phyloP scores from a whole-genome alignment of 371 early-diverging fungal species.

The Mucor circinelloides region DNA sequence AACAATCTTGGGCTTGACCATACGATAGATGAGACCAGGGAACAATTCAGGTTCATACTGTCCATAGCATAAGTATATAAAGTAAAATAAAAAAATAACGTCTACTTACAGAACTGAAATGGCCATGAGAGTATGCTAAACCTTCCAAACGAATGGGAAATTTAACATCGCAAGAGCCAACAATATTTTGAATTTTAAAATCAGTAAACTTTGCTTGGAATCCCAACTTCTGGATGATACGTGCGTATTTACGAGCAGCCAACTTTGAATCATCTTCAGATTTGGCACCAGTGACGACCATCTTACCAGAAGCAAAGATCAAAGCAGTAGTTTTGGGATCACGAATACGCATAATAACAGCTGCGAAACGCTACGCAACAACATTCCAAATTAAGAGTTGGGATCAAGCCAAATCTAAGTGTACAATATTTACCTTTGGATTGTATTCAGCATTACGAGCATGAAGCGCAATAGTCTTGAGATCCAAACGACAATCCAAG shows the following conservation, averaged over 20 bases:
- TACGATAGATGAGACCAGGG: constrained; percentile 99
- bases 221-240: constrained; percentile 99
- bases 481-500: constrained; percentile 98
- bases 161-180: constrained; percentile 99
- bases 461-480: constrained; percentile 99
- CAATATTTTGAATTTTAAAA: constrained; percentile 99
- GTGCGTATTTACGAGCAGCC: constrained; percentile 99
- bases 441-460: constrained; percentile 99
- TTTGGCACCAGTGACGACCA: constrained; percentile 99
- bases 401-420: neutral
- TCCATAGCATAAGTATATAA: neutral
- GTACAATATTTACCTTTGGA: constrained; percentile 87
- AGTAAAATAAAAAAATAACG: neutral
- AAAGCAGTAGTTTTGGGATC: constrained; percentile 99
- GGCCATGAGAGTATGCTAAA: constrained; percentile 97
- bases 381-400: neutral
- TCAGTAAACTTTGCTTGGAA: constrained; percentile 99
- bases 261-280: constrained; percentile 96
- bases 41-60: constrained; percentile 99
- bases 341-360: constrained; percentile 99
- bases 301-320: constrained; percentile 99
- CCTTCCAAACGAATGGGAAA: constrained; percentile 99
- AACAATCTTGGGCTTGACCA: constrained; percentile 99
- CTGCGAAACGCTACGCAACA: constrained; percentile 95
- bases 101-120: constrained; percentile 91